These are phyloP conservation scores for Lodderomyces orthopsilosis DNA, from an alignment of 1,139 yeast species.

Conservation along the genomic window DNA sequence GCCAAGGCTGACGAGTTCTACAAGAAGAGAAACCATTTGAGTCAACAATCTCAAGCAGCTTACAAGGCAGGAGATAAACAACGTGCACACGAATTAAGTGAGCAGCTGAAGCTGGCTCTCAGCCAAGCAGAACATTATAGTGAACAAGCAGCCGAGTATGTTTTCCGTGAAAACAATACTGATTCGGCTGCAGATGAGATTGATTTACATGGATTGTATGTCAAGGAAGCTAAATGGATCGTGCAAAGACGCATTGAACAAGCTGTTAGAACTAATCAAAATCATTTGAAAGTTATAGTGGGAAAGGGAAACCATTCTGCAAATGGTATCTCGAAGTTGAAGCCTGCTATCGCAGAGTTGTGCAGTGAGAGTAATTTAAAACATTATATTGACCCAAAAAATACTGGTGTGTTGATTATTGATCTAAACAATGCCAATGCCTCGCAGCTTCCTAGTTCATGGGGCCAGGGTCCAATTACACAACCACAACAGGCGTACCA, in stretches of 20 bases:
- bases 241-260: slow-evolving; percentile 72
- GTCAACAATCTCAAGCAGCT: slow-evolving; percentile 73
- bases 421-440: slow-evolving; percentile 46
- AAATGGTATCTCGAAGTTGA: slow-evolving; percentile 79
- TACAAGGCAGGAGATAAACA: slow-evolving; percentile 70
- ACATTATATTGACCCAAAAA: slow-evolving; percentile 62
- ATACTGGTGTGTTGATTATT: slow-evolving; percentile 77
- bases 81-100: slow-evolving; percentile 71
- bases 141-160: slow-evolving; percentile 85
- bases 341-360: slow-evolving; percentile 82
- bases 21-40: slow-evolving; percentile 52
- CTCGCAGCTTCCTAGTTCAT: slow-evolving; percentile 48
- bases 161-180: slow-evolving; percentile 81
- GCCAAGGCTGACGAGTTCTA: slow-evolving; percentile 67
- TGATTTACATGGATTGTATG: slow-evolving; percentile 88
- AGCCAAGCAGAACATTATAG: slow-evolving; percentile 67
- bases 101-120: slow-evolving; percentile 59
- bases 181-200: slow-evolving; percentile 84
- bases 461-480: slow-evolving; percentile 32
- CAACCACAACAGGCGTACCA: slow-evolving; percentile 30
- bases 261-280: slow-evolving; percentile 59
- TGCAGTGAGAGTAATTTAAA: slow-evolving; percentile 64
- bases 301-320: slow-evolving; percentile 92
- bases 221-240: slow-evolving; percentile 81
- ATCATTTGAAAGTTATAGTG: slow-evolving; percentile 65